A percentile compares a stretch with the other conserved stretches of the same genome.
These are phyloP conservation scores for Cyanophora paradoxa DNA, from an alignment of 78 protist species.

Conservation along the genomic window DNA sequence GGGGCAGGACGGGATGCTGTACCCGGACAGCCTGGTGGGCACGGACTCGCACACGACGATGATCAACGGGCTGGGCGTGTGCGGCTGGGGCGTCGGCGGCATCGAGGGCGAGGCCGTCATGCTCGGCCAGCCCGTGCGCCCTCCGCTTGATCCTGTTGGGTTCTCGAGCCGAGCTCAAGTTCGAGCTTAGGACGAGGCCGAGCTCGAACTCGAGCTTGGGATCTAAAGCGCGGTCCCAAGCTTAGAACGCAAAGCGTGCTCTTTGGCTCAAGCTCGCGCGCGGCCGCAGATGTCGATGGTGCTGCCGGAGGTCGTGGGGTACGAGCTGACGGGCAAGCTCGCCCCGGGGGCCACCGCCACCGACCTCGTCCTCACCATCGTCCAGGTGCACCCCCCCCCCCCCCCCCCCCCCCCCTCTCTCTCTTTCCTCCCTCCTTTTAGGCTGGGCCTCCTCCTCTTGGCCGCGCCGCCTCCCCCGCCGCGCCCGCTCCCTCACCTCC, in stretches of 20 bases:
- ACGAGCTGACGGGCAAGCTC: constrained; percentile 60
- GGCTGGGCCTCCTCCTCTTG: too few relatives aligned
- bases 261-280: too few relatives aligned
- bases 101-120: constrained; percentile 84
- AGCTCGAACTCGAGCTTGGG: too few relatives aligned
- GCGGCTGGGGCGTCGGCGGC: constrained; percentile 80
- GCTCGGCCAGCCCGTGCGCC: constrained; percentile 76
- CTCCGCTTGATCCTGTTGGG: too few relatives aligned
- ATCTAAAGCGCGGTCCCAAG: too few relatives aligned
- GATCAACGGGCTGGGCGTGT: constrained; percentile 78
- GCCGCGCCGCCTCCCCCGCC: too few relatives aligned
- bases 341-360: constrained; percentile 68
- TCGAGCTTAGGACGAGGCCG: too few relatives aligned
- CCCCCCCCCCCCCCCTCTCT: too few relatives aligned
- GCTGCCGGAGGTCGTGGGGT: constrained; percentile 80
- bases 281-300: constrained; percentile 35
- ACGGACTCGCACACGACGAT: constrained; percentile 80
- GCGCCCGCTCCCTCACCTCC: too few relatives aligned
- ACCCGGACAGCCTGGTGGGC: constrained; percentile 82
- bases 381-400: constrained; percentile 46
- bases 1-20: constrained; percentile 56
- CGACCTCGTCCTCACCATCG: constrained; percentile 78
- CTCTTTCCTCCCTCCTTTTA: too few relatives aligned
- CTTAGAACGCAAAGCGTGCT: too few relatives aligned
- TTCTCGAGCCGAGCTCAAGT: too few relatives aligned